Evolutionary conservation across 768 basidiomycete species (phyloP), one percentile per base, ranked within the genome.

Genomic region (Cystobasidium onofrii): DNA sequence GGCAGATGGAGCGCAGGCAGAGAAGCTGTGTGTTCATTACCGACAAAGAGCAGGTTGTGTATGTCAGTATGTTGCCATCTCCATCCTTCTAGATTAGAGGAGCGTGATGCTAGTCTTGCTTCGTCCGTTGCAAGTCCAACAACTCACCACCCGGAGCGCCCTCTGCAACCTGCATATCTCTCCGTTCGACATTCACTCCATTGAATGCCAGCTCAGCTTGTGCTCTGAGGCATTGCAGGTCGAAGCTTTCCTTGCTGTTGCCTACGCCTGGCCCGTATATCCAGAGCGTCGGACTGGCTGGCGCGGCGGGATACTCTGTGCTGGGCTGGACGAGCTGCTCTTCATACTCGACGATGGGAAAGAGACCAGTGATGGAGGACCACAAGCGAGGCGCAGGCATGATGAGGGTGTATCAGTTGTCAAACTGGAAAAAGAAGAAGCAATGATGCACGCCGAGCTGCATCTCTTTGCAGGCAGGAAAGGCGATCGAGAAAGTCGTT

Each of bases 321-420:
- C 20, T 57, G 1, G 33, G 50, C 15, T 25, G 3, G 4, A 27
- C 34, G 55, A 55, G 33, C 33, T 36, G 29, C 52, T 71, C 69
- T 36, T 71, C 69, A 31, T 71, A 71, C 55, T 57, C 69, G 29
- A 71, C 34, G 9, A 71, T 10, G 13, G 69, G 69, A 54, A 71
- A 71, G 54, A 7, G 10, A 18, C 15, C 27, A n/a, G 54, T 46
- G 27, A 71, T 9, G 31, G 54, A 57, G 9, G 52, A 7, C 31
- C 52, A 55, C 20, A 71, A 29, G 6, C 31, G 31, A 34, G 69
- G 69, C 33, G 69, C 69, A n/a, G 69, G 69, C 72, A 73, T 74
- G 55, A 39, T 55, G n/a, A 17, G 23, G 9, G 39, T 15, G n/a
- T 34, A 41, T n/a, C n/a, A 1, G 27, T 2, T 43, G 18, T 1